Evolutionary conservation across 2,329 filamentous ascomycete genomes (phyloP), one percentile per base, ranked within the genome.

Genomic region (Claviceps sp.): DNA sequence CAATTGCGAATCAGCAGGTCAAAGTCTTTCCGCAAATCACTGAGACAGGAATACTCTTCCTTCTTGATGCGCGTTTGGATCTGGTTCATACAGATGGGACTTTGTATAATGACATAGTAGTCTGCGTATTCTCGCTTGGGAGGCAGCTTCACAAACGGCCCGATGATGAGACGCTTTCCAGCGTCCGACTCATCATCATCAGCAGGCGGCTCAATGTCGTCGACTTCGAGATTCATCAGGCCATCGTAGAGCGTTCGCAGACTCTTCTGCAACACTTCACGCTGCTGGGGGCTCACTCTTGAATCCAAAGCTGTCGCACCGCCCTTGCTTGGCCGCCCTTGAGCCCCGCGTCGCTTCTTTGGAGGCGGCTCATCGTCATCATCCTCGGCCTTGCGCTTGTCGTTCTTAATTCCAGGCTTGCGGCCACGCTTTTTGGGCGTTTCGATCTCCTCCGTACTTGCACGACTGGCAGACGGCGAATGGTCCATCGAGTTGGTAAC

Each of bases 61-160:
- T 88, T 91, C 73, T 95, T 96, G 72, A 98, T 95, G 74, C 89
- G 91, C 65, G 85, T 87, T 65, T 88, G 82, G 63, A 98, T 95
- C 66, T 89, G 84, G 60, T 95, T 93, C 86, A 97, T 95, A 63
- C 87, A 91, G 63, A 98, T 96, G 0, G 93, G 93, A 51, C 84
- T 85, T 63, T 85, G 81, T 66, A 98, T 98, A 67, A 96, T 82
- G 64, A 91, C 72, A 66, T 96, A 98, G 72, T 98, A 98, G 65
- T 97, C 90, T 26, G 89, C 86, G 64, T 94, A 98, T 54, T 91
- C 83, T 54, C 84, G 84, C 72, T 89, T 94, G 42, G 89, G 85
- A 1, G 91, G 91, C 36, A 96, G 75, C 63, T 93, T 90, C 67
- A 97, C 79, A 68, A 98, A 98, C 0, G 90, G 91, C 36, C 90